Conservation (phyloP, 257 asterid genomes). For the Haberlea rhodopensis region DNA sequence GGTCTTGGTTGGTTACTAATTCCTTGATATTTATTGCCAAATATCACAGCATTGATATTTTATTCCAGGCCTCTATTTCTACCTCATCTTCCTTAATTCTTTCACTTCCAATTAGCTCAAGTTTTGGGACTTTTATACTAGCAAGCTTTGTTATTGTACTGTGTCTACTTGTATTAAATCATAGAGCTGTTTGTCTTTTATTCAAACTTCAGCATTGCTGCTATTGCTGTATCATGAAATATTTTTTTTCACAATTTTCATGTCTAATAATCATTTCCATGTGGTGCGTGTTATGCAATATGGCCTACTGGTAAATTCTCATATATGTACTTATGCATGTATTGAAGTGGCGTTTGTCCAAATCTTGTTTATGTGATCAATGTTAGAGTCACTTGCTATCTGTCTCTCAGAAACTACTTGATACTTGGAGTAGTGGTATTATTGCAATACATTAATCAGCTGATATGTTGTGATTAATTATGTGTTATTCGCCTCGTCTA, state of each 20-base stretch:
- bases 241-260: too few species aligned
- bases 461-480: neutral
- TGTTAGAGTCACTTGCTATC: neutral
- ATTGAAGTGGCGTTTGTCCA: neutral
- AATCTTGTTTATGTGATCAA: neutral
- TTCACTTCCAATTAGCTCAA: neutral
- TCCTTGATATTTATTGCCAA: neutral
- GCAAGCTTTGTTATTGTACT: constrained; percentile 9
- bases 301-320: neutral
- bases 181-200: neutral
- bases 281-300: neutral
- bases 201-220: constrained; percentile 6
- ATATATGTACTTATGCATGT: neutral
- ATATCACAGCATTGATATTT: neutral
- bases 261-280: too few species aligned
- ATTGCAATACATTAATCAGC: neutral
- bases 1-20: neutral
- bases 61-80: neutral
- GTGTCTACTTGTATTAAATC: neutral
- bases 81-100: neutral
- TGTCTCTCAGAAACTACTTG: neutral
- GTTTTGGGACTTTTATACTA: neutral
- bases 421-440: neutral
- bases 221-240: too few species aligned
- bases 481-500: too few species aligned